Conservation (phyloP, 768 basidiomycete species). For the Tephrocybe sp. region DNA sequence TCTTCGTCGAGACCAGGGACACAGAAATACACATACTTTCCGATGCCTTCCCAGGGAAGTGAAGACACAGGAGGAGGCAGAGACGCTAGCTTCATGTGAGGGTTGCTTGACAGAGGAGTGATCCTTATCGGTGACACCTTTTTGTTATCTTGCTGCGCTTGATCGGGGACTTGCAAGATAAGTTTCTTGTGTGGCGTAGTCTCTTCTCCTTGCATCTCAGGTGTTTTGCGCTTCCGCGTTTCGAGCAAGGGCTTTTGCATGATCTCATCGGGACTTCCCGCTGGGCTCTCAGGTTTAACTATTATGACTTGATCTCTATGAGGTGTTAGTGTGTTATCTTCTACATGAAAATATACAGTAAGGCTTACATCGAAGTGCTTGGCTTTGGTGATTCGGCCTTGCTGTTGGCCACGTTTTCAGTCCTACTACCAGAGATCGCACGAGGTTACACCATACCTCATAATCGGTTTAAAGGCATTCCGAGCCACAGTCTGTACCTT, state of each 20-base stretch:
- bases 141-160: background rate
- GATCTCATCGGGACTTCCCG: too few relatives aligned
- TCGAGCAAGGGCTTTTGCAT: background rate
- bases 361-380: background rate
- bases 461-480: background rate
- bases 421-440: background rate
- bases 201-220: background rate
- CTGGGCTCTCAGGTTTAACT: too few relatives aligned
- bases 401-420: background rate
- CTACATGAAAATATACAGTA: too few relatives aligned
- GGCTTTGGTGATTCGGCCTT: background rate
- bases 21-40: too few relatives aligned
- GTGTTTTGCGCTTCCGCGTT: constrained; percentile 11
- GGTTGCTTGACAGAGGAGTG: too few relatives aligned
- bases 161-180: too few relatives aligned
- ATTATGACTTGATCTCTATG: too few relatives aligned
- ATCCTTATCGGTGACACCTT: background rate
- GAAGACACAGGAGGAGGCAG: too few relatives aligned
- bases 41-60: too few relatives aligned
- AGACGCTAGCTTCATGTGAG: too few relatives aligned
- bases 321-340: too few relatives aligned
- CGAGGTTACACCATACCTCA: constrained; percentile 6
- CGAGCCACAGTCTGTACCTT: background rate
- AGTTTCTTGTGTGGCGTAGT: constrained; percentile 4
- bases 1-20: too few relatives aligned